These are phyloP conservation scores for Acephala macrosclerotiorum DNA, from an alignment of 2,329 filamentous ascomycete genomes.

Conservation along the genomic window DNA sequence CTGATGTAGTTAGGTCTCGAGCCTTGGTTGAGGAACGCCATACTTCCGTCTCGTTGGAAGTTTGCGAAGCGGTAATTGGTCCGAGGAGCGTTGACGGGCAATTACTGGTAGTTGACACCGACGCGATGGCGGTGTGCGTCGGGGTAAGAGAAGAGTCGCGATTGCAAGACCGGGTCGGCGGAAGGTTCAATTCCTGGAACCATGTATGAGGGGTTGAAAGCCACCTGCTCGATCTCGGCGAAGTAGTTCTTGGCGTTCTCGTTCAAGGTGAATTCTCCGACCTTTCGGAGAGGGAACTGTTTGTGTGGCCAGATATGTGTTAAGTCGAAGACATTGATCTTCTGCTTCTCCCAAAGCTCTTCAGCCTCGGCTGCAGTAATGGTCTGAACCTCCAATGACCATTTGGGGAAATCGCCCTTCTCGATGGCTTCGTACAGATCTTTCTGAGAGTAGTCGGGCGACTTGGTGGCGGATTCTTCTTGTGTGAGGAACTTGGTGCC, in stretches of 20 bases:
- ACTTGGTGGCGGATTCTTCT: slow-evolving; percentile 51
- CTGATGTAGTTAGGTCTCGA: slow-evolving; percentile 54
- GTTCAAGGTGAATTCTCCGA: slow-evolving; percentile 57
- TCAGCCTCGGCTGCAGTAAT: slow-evolving; percentile 59
- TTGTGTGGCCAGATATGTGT: slow-evolving; percentile 61
- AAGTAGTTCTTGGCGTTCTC: slow-evolving; percentile 63
- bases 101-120: slow-evolving; percentile 64
- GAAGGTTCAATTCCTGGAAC: slow-evolving; percentile 72
- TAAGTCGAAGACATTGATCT: slow-evolving; percentile 60
- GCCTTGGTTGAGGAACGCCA: slow-evolving; percentile 53
- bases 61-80: slow-evolving; percentile 45
- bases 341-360: slow-evolving; percentile 50
- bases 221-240: slow-evolving; percentile 71
- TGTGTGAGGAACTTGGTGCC: slow-evolving; percentile 59
- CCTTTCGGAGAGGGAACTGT: slow-evolving; percentile 54
- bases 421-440: slow-evolving; percentile 62
- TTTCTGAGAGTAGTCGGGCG: slow-evolving; percentile 58
- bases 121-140: slow-evolving; percentile 66
- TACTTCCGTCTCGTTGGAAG: slow-evolving; percentile 49
- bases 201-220: slow-evolving; percentile 71
- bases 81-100: slow-evolving; percentile 52
- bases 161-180: slow-evolving; percentile 72
- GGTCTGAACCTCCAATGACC: slow-evolving; percentile 61
- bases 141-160: slow-evolving; percentile 73
- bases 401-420: slow-evolving; percentile 59